These are phyloP conservation scores for Tetraselmis striata DNA, from an alignment of 139 green algal genomes.

Conservation along the genomic window DNA sequence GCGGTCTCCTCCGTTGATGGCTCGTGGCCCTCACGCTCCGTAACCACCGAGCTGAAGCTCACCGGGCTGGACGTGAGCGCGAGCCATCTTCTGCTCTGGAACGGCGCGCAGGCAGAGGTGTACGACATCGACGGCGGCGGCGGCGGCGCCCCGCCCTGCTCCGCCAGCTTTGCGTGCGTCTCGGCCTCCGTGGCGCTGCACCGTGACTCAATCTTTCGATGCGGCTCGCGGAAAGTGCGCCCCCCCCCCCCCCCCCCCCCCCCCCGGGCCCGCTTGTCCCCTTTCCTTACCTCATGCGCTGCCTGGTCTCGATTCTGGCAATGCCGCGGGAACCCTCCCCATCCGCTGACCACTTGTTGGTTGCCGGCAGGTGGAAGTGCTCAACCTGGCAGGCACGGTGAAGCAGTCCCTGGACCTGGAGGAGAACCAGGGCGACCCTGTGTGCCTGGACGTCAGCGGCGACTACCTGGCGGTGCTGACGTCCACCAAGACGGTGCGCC, in stretches of 20 bases:
- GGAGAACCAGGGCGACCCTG: slow-evolving; percentile 32
- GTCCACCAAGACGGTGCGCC: slow-evolving; percentile 21
- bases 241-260: not conserved
- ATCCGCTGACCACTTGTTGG: too few species aligned
- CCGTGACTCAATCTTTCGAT: not conserved
- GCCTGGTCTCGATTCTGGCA: not conserved
- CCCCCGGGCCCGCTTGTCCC: not conserved
- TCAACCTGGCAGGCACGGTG: slow-evolving; percentile 48
- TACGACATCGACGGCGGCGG: slow-evolving; percentile 5
- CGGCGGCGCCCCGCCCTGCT: not conserved
- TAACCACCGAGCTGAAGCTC: not conserved
- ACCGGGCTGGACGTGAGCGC: not conserved
- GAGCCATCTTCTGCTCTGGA: slow-evolving; percentile 26
- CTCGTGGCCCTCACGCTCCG: not conserved
- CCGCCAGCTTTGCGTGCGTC: not conserved
- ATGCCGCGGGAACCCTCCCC: too few species aligned
- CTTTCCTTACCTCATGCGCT: not conserved
- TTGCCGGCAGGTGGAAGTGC: slow-evolving; percentile 55
- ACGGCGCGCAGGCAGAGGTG: slow-evolving; percentile 14
- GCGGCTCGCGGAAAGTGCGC: not conserved
- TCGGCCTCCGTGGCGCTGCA: not conserved
- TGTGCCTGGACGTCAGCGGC: slow-evolving; percentile 29
- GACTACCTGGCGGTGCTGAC: slow-evolving; percentile 47
- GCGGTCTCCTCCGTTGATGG: not conserved
- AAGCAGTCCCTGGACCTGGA: slow-evolving; percentile 52